phyloP scores from a whole-genome alignment of 2,329 filamentous ascomycete genomes.

The Sporothrix curviconia region DNA sequence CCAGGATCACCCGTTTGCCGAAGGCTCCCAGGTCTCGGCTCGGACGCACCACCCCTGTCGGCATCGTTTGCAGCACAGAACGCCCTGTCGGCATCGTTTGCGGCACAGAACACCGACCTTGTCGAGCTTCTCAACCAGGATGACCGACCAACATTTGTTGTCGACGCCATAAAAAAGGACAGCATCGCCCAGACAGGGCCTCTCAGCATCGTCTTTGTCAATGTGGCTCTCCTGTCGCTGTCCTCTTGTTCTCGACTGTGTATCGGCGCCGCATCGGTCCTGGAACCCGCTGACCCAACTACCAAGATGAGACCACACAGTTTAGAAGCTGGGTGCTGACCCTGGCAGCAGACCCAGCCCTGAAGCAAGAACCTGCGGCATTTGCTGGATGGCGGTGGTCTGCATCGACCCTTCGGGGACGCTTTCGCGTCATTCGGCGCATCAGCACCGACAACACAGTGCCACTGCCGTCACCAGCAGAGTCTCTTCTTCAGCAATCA shows the following conservation, averaged over 20 bases:
- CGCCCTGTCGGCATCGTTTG: conserved; percentile 40
- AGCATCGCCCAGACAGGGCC: conserved; percentile 47
- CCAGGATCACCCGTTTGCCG: too few species aligned
- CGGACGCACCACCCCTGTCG: background rate
- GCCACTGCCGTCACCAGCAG: conserved; percentile 33
- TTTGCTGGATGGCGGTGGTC: conserved; percentile 66
- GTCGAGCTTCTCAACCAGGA: conserved; percentile 71
- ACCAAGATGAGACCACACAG: conserved; percentile 45
- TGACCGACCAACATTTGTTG: conserved; percentile 66
- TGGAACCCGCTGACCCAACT: conserved; percentile 8
- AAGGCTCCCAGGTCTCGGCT: background rate
- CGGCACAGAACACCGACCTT: conserved; percentile 59
- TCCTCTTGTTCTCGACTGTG: conserved; percentile 46
- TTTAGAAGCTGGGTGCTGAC: conserved; percentile 67
- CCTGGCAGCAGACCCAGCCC: conserved; percentile 25
- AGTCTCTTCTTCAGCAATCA: too few species aligned
- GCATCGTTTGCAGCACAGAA: too few species aligned
- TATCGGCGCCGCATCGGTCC: background rate
- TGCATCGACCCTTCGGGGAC: conserved; percentile 60
- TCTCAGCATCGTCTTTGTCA: conserved; percentile 61
- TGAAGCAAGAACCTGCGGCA: background rate
- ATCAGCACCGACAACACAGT: conserved; percentile 18
- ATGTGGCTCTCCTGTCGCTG: conserved; percentile 56
- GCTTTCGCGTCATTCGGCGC: conserved; percentile 63
- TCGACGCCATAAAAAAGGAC: conserved; percentile 57